Conservation (phyloP, 352 stramenopile species). For the Globisporangium spinosum region DNA sequence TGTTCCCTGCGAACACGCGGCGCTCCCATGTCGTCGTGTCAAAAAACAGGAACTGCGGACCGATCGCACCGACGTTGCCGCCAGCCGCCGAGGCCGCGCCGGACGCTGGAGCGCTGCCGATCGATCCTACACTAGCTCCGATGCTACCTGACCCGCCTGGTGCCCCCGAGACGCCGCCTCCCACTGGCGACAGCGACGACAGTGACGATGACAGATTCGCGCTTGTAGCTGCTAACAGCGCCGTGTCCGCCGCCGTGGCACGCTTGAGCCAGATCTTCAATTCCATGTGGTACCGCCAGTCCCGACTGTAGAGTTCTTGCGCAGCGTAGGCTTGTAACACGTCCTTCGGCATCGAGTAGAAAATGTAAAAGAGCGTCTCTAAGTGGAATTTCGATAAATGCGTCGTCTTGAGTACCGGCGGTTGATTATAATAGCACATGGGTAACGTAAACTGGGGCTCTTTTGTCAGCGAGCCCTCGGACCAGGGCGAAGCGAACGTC, state of each 20-base stretch:
- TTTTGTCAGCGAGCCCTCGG: conserved; percentile 66
- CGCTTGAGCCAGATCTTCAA: conserved; percentile 97
- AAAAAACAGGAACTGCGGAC: conserved; percentile 93
- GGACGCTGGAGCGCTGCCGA: conserved; percentile 49
- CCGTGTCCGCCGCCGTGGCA: conserved; percentile 53
- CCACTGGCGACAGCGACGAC: conserved; percentile 23
- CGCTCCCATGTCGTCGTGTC: conserved; percentile 94
- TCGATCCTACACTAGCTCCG: conserved; percentile 51
- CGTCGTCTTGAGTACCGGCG: conserved; percentile 95
- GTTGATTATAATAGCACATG: conserved; percentile 90
- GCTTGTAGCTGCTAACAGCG: conserved; percentile 35
- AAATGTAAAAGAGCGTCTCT: conserved; percentile 99
- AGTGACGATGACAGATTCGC: conserved; percentile 25
- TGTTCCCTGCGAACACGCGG: conserved; percentile 91
- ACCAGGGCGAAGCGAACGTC: conserved; percentile 81
- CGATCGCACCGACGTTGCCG: conserved; percentile 26
- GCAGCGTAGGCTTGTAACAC: conserved; percentile 91
- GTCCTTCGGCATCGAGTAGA: conserved; percentile 98
- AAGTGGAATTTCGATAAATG: conserved; percentile 98
- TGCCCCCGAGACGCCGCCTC: conserved; percentile 13
- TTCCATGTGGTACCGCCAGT: conserved; percentile 97
- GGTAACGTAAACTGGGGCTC: conserved; percentile 83
- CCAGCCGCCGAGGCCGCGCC: conserved; percentile 11
- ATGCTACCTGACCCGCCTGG: conserved; percentile 24
- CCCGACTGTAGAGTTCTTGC: conserved; percentile 89